phyloP scores from a whole-genome alignment of 23 red algal genomes.

The Chondrus crispus region DNA sequence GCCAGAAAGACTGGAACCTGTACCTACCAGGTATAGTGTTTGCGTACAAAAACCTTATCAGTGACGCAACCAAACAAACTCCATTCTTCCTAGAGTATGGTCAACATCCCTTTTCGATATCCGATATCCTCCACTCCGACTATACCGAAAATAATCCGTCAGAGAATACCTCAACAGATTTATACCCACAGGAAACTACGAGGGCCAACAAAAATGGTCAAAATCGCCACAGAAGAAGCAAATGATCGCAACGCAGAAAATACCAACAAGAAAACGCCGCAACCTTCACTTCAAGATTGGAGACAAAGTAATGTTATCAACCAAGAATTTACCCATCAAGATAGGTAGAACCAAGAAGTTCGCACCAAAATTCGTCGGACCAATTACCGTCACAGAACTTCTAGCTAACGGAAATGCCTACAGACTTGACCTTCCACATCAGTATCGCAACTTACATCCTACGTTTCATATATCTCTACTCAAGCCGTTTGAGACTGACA shows the following conservation, averaged over 20 bases:
- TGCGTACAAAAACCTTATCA: slow-evolving; percentile 2
- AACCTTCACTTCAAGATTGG: neutral
- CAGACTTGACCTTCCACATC: neutral
- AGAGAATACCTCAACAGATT: neutral
- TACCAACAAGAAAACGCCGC: neutral
- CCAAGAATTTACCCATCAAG: neutral
- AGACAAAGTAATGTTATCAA: neutral
- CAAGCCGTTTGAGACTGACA: too few species aligned
- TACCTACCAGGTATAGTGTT: slow-evolving; percentile 30
- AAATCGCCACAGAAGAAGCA: neutral
- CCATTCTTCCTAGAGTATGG: slow-evolving; percentile 33
- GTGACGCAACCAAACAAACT: slow-evolving; percentile 17
- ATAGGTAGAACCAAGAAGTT: neutral
- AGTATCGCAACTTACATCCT: neutral
- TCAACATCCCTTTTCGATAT: neutral
- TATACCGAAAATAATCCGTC: neutral
- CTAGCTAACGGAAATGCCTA: neutral
- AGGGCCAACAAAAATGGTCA: neutral
- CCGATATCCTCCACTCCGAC: neutral
- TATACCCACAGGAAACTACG: neutral
- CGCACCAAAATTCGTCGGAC: neutral
- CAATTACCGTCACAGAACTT: neutral
- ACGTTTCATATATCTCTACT: slow-evolving; percentile 4
- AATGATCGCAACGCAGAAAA: neutral
- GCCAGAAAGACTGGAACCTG: neutral